Base-by-base conservation (phyloP, 2,329 filamentous ascomycete genomes). In the Fusarium longipes region DNA sequence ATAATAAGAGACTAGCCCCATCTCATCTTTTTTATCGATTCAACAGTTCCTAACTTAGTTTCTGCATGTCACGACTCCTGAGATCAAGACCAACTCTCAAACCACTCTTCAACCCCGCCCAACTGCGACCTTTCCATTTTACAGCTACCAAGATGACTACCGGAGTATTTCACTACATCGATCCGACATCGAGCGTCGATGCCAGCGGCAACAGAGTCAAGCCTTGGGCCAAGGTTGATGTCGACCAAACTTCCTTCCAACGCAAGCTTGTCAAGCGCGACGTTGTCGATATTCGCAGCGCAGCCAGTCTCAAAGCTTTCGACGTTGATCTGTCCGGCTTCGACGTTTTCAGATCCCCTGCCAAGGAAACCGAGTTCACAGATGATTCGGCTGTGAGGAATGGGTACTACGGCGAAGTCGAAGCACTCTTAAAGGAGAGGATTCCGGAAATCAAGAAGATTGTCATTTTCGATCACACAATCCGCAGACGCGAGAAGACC, bases 381-480 rank as follows among this genome's bases (percentile, higher is more conserved):
- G 83, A 89, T 54, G 87, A 90, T 17, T 73, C 70, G 0, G 81
- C 83, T 14, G 83, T 91, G 9, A 82, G 87, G 35, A 70, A 75
- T 1, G 79, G 77, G 0, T 91, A 91, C 77, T 91, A 91, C 72
- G 72, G 75, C 20, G 88, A 91, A 69, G 84, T 91, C 2, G 87
- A 90, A 67, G 74, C 77, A 0, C 76, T 91, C 2, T 78, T 91
- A 3, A 81, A 82, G 14, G 76, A 81, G 27, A 84, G 85, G 42
- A 79, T 91, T 1, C 80, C 83, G 0, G 84, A 82, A 1, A 79
- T 89, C 51, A 85, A 84, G 53, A 87, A 87, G 62, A 83, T 92
- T 12, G 83, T 88, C 60, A 89, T 92, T 59, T 92, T 92, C 74
- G 90, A 92, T 76, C 90, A 92, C 75, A 92, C 90, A 0, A 89